Evolutionary conservation across 768 basidiomycete species (phyloP).

Genomic region (Amanita jacksonii): DNA sequence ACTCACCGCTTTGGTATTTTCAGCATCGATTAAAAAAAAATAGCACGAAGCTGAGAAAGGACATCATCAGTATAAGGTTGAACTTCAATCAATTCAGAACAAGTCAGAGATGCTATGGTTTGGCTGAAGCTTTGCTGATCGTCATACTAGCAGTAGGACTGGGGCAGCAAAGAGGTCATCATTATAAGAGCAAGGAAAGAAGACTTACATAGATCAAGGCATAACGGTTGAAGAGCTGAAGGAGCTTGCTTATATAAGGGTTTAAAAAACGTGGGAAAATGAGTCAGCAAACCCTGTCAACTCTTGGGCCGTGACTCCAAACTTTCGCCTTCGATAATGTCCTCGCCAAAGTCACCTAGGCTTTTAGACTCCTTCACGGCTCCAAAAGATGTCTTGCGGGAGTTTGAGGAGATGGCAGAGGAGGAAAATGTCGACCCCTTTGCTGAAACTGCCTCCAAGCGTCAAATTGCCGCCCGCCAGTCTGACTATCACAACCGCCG

Average conservation of each 20-base stretch:
- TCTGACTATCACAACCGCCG: constrained; percentile 92
- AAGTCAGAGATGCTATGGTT: constrained; percentile 57
- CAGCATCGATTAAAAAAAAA: no score
- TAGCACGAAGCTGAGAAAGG: constrained; percentile 6
- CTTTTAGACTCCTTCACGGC: constrained; percentile 88
- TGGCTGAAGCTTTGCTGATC: constrained; percentile 65
- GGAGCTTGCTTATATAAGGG: no score
- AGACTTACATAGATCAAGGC: constrained; percentile 21
- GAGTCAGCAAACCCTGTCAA: constrained; percentile 1
- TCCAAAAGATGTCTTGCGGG: constrained; percentile 88
- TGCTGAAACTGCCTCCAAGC: constrained; percentile 85
- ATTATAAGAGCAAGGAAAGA: constrained; percentile 12
- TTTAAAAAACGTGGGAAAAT: constrained; percentile 22
- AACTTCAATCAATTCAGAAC: constrained; percentile 10
- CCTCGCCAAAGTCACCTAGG: constrained; percentile 55
- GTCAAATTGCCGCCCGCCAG: constrained; percentile 90
- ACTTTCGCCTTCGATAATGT: constrained; percentile 23
- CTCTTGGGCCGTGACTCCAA: neutral
- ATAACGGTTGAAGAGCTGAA: no score
- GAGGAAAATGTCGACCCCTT: constrained; percentile 90
- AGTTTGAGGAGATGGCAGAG: constrained; percentile 89
- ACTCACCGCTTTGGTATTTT: neutral
- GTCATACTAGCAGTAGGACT: constrained; percentile 57
- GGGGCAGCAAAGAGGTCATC: constrained; percentile 73
- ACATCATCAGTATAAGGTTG: neutral